Percentiles rank a stretch among this genome's conserved stretches.
Evolutionary conservation across 345 rosid species (phyloP).

Genomic region (Melaleuca alternifolia): DNA sequence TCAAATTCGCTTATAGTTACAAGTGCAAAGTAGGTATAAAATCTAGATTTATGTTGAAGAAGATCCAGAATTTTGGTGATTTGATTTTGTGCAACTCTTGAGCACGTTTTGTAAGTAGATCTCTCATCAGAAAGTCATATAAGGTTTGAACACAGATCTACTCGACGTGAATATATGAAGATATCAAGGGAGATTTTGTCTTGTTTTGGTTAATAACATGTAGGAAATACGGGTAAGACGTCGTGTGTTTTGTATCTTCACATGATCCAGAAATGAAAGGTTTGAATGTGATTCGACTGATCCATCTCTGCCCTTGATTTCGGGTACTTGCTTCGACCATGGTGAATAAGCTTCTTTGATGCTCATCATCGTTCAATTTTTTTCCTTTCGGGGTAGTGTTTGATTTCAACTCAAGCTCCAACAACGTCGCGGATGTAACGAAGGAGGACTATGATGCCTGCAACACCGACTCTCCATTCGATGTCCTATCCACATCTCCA

Average conservation of each 20-base stretch:
- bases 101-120: background rate
- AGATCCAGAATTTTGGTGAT: background rate
- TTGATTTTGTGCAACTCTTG: background rate
- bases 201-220: no score
- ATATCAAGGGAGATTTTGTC: no score
- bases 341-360: background rate
- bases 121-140: background rate
- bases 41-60: background rate
- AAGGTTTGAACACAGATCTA: background rate
- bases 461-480: conserved; percentile 10
- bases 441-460: conserved; percentile 25
- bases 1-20: fast-evolving
- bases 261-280: background rate
- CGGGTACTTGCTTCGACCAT: background rate
- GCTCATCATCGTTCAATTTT: background rate
- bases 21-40: background rate
- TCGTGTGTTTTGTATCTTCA: no score
- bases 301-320: background rate
- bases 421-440: conserved; percentile 28
- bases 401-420: conserved; percentile 10
- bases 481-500: conserved; percentile 5
- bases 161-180: background rate
- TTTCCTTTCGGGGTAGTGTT: conserved; percentile 16
- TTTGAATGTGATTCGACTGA: background rate
- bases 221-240: no score